A percentile compares a stretch with the other conserved stretches of the same genome.
phyloP scores from a whole-genome alignment of 2,329 filamentous ascomycete genomes.

The Pestalotiopsis sp. region DNA sequence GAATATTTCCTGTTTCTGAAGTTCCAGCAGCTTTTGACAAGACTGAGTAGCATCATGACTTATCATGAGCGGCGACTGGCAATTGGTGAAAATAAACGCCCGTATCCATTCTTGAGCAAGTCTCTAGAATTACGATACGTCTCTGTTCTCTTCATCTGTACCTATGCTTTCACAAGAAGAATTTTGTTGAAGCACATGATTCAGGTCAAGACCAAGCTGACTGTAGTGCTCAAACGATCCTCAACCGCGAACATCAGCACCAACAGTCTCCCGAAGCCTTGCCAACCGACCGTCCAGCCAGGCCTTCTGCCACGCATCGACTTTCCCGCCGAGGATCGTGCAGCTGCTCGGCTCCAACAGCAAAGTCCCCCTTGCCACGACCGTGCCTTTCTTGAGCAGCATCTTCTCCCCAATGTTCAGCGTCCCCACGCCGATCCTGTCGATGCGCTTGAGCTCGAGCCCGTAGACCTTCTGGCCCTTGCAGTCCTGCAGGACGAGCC shows the following conservation, averaged over 20 bases:
- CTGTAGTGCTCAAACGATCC: background rate
- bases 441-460: constrained; percentile 70
- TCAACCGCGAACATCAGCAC: constrained; percentile 28
- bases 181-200: background rate
- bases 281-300: constrained; percentile 76
- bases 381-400: constrained; percentile 64
- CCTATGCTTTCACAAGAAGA: background rate
- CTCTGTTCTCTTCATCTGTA: background rate
- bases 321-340: constrained; percentile 82
- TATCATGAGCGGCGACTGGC: too few species aligned
- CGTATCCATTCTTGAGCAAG: too few species aligned
- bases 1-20: too few species aligned
- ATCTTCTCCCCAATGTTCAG: constrained; percentile 80
- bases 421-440: constrained; percentile 66
- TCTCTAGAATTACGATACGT: too few species aligned
- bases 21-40: too few species aligned
- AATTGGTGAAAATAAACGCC: too few species aligned
- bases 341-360: constrained; percentile 72
- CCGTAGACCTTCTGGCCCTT: constrained; percentile 70
- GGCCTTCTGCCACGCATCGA: constrained; percentile 76
- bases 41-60: too few species aligned
- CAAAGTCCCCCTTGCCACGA: constrained; percentile 76
- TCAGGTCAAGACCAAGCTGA: background rate
- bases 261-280: constrained; percentile 65
- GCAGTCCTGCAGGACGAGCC: constrained; percentile 81